These are phyloP conservation scores for Paraglomus brasilianum DNA, from an alignment of 192 early-diverging fungal species.

Conservation along the genomic window DNA sequence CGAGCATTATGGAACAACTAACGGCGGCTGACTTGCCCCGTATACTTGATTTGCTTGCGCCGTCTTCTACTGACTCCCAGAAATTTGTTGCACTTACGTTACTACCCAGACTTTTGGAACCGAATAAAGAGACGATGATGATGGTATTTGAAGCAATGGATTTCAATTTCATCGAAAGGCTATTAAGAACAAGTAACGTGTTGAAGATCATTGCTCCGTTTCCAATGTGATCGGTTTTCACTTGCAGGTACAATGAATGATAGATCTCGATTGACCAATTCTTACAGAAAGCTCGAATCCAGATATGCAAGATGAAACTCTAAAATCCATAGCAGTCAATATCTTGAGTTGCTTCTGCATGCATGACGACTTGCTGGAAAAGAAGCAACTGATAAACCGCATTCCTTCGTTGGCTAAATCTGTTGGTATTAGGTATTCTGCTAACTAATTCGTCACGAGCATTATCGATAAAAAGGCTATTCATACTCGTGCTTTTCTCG, in stretches of 20 bases:
- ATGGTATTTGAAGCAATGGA: slow-evolving; percentile 49
- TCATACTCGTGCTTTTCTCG: too few relatives aligned
- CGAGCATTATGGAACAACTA: neutral
- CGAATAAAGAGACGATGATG: slow-evolving; percentile 34
- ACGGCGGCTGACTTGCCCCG: too few relatives aligned
- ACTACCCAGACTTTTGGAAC: slow-evolving; percentile 45
- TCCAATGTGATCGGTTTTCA: neutral
- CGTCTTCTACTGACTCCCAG: slow-evolving; percentile 44
- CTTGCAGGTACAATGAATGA: too few relatives aligned
- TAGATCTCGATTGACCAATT: neutral
- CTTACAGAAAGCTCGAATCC: slow-evolving; percentile 17
- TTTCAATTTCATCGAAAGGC: slow-evolving; percentile 51
- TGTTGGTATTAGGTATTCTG: too few relatives aligned
- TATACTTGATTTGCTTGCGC: slow-evolving; percentile 35
- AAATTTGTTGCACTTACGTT: slow-evolving; percentile 54
- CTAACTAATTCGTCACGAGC: too few relatives aligned
- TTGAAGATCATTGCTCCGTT: neutral
- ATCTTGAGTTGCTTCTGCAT: slow-evolving; percentile 42
- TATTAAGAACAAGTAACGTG: slow-evolving; percentile 45
- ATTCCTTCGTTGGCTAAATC: slow-evolving; percentile 38
- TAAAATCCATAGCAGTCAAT: slow-evolving; percentile 45
- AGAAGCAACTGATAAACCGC: slow-evolving; percentile 32
- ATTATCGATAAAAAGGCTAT: too few relatives aligned
- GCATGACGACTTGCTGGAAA: slow-evolving; percentile 28
- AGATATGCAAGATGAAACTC: slow-evolving; percentile 37